Evolutionary conservation across 257 asterid species (phyloP), one percentile per base, ranked within the genome.

Genomic region (Penstemon newberryi): DNA sequence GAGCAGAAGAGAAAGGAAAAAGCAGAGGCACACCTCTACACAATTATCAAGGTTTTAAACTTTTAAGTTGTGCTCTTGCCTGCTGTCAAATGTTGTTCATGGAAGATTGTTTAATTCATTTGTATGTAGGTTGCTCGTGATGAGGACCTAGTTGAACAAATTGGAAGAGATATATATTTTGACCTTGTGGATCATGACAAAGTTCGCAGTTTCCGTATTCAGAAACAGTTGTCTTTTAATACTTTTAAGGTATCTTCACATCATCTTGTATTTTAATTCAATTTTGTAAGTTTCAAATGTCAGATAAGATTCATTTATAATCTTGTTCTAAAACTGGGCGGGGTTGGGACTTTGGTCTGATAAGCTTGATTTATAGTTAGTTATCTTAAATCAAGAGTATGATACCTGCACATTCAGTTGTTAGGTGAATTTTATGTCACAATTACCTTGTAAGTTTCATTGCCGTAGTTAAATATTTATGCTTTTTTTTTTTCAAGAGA

Each of bases 141-240:
- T 72, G 86, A 76, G 54, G 97, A 91, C 70, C 77, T 91, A 44
- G 79, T 69, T 40, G 84, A 81, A 56, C 97, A 91, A 77, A 82
- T 91, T 82, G 97, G 97, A 40, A 82, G 65, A 71, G 91, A 91
- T 13, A 80, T 85, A 70, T 85, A 88, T 82, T 91, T 91, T 84
- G 97, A 91, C 83, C 88, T 91, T 59, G 95, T 89, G 60, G 93
- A 91, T 80, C 97, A 91, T 82, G 96, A 89, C 65, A 86, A 87
- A 87, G 95, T 89, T 76, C 91, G 77, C 53, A 73, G 75, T 63
- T 91, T 91, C 42, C 91, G 96, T 47, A 89, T 91, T 72, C 95
- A 87, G 88, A 91, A 91, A 74, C 88, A 91, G 65, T 70, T 72
- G 18, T 68, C 95, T 11, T 89, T 91, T 75, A 81, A 69, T 69